Base-by-base conservation (phyloP, 2,329 filamentous ascomycete genomes). In the Apiospora malaysiana region DNA sequence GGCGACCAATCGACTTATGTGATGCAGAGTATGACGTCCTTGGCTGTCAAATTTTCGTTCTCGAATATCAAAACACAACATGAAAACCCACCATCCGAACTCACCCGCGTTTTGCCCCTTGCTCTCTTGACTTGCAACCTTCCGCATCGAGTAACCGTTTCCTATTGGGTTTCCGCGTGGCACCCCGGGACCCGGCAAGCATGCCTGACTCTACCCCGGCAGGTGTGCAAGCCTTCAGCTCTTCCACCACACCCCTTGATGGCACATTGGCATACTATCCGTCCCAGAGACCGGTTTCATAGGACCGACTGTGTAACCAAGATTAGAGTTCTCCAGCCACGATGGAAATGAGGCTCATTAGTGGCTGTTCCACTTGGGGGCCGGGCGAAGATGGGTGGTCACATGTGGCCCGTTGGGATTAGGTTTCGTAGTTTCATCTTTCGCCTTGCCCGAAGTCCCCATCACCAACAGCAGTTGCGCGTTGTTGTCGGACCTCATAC, bases 371-470 rank as follows among this genome's bases (percentile, higher is more conserved):
- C 18, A 18, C n/a, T 37, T 59, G 51, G 51, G 51, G 51, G 27
- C 27, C 27, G 25, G 18, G 16, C 14, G 56, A n/a, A n/a, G 56
- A 63, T 63, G 56, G 56, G 40, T 63, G 56, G 56, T 63, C 56
- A 63, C 27, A 40, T 63, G n/a, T 18, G 56, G 42, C 42, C 56
- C 56, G 56, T 40, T 40, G 56, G 32, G 56, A 63, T 40, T 12
- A n/a, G n/a, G 51, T 37, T 37, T 37, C 25, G 37, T 37, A 32
- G 56, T 63, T 63, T 63, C 56, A 63, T 63, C 56, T 40, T 40
- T 63, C 56, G 56, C 56, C 27, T 18, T 63, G 56, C 32, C 56
- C 56, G 56, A 63, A 63, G 56, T 59, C 56, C 32, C 32, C 32
- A 63, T 63, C 56, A 63, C 56, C 56, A 63, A 40, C 56, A 40